phyloP scores from a whole-genome alignment of 768 basidiomycete species.

The Rhizopogon vulgaris region DNA sequence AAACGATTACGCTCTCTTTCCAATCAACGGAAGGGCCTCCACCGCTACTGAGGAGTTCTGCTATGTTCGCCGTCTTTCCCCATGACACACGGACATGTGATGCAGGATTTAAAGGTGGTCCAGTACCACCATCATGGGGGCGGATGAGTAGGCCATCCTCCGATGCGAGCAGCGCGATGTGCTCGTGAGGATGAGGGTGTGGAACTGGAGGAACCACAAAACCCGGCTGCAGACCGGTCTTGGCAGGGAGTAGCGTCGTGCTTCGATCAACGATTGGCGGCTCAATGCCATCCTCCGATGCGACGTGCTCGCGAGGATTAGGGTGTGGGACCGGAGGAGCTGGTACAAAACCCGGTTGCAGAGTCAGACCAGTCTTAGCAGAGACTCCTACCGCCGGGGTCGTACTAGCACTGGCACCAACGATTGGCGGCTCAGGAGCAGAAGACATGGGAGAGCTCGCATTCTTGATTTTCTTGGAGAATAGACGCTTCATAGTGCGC shows the following conservation, averaged over 20 bases:
- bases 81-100: conserved; percentile 51
- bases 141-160: conserved; percentile 61
- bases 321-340: too few relatives aligned
- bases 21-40: conserved; percentile 41
- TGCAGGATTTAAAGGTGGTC: conserved; percentile 12
- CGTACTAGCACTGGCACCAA: too few relatives aligned
- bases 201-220: conserved; percentile 60
- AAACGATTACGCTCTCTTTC: conserved; percentile 52
- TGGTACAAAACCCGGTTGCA: too few relatives aligned
- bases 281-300: neutral
- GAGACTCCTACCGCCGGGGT: too few relatives aligned
- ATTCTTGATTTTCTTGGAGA: conserved; percentile 17
- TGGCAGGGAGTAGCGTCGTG: conserved; percentile 1
- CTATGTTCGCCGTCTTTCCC: conserved; percentile 51
- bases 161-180: conserved; percentile 57
- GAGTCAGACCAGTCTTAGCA: too few relatives aligned
- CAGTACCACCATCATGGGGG: conserved; percentile 41
- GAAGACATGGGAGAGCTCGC: neutral
- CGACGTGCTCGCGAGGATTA: too few relatives aligned
- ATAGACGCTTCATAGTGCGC: conserved; percentile 26
- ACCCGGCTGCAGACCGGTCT: conserved; percentile 48
- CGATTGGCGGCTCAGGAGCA: neutral
- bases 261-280: neutral
- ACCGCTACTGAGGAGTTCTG: conserved; percentile 37
- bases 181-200: conserved; percentile 69